Conservation (phyloP, 306 rosid species). For the Gynostemma pentaphyllum region DNA sequence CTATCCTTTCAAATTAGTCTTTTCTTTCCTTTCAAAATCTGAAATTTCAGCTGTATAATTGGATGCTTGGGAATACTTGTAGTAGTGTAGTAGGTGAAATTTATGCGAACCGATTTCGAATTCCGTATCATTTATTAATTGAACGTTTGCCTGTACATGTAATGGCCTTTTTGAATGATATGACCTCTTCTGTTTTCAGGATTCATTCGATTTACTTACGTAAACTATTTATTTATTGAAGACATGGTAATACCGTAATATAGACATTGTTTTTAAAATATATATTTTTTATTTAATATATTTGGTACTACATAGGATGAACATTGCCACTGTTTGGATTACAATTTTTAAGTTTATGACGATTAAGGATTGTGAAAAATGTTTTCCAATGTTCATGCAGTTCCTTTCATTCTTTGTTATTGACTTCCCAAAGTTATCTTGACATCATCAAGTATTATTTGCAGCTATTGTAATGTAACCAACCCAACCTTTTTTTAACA, state of each 20-base stretch:
- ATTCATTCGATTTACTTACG: not conserved
- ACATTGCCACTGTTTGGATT: not conserved
- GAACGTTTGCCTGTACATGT: not conserved
- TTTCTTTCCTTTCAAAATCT: not conserved
- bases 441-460: not conserved
- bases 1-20: not conserved
- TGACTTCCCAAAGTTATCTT: not conserved
- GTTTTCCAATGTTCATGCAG: not conserved
- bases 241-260: not conserved
- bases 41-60: not conserved
- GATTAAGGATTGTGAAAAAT: not conserved
- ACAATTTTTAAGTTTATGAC: too few species aligned
- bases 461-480: not conserved
- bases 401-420: not conserved
- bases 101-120: too few species aligned
- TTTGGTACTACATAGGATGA: not conserved
- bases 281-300: not conserved
- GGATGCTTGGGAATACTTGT: not conserved
- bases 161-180: not conserved
- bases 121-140: not conserved
- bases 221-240: not conserved
- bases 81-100: not conserved
- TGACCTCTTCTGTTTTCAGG: not conserved
- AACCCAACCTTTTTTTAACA: conserved; percentile 23
- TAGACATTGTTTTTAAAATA: not conserved